These are phyloP conservation scores for Solanum lycopersicoides DNA, from an alignment of 257 asterid genomes.

Conservation along the genomic window DNA sequence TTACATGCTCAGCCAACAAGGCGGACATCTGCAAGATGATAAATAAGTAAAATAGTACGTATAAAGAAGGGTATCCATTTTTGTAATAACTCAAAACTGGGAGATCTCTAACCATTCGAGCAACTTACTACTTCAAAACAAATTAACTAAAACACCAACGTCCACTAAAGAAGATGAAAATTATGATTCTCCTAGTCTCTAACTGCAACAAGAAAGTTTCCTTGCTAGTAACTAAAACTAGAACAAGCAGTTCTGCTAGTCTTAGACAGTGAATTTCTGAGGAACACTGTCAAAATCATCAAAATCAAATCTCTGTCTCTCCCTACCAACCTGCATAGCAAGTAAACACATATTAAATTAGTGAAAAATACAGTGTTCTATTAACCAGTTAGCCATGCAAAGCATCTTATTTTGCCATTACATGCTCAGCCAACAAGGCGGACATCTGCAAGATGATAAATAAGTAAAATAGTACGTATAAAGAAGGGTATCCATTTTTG, in stretches of 20 bases:
- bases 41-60: neutral
- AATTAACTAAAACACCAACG: neutral
- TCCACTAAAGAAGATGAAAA: neutral
- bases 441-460: neutral
- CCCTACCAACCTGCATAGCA: slow-evolving; percentile 66
- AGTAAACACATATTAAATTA: neutral
- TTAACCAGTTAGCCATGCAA: neutral
- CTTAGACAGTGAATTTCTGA: slow-evolving; percentile 58
- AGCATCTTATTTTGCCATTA: neutral
- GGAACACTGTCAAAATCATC: slow-evolving; percentile 89
- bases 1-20: neutral
- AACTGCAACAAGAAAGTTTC: neutral
- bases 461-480: neutral
- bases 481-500: neutral
- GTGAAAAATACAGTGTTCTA: neutral
- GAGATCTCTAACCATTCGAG: neutral
- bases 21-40: neutral
- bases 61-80: neutral
- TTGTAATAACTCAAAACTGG: neutral
- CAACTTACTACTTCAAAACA: neutral
- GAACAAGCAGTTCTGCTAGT: neutral
- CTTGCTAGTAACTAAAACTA: neutral
- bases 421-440: neutral
- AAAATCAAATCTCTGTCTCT: slow-evolving; percentile 78
- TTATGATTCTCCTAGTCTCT: neutral